Conservation (phyloP, 306 rosid species). For the Purshia tridentata region DNA sequence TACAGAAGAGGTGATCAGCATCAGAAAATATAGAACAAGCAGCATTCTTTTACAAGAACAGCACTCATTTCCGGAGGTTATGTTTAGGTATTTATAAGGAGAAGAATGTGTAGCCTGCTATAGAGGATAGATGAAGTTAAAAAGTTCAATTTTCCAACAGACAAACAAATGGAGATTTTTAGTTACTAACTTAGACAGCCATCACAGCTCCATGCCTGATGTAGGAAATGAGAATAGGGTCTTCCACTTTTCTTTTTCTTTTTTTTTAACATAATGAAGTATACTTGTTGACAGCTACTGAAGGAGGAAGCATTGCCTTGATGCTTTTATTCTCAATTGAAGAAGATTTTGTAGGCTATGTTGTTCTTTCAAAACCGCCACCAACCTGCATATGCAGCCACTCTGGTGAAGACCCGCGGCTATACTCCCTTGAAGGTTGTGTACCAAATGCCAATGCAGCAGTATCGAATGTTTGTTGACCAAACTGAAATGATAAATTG, state of each 20-base stretch:
- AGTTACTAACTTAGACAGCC: conserved; percentile 34
- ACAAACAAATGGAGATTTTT: conserved; percentile 41
- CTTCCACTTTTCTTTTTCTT: conserved; percentile 32
- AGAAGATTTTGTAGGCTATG: conserved; percentile 40
- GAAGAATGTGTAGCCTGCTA: conserved; percentile 38
- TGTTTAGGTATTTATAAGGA: conserved; percentile 36
- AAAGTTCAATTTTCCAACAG: conserved; percentile 51
- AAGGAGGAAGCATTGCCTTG: conserved; percentile 36
- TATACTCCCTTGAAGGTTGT: conserved; percentile 70
- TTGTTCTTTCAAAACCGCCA: conserved; percentile 72
- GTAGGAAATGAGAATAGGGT: conserved; percentile 35
- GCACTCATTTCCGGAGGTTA: conserved; percentile 33
- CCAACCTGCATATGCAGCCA: conserved; percentile 99
- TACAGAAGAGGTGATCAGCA: conserved; percentile 38
- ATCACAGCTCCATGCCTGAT: conserved; percentile 49
- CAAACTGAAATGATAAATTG: conserved; percentile 50
- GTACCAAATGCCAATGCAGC: conserved; percentile 57
- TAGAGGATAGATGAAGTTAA: conserved; percentile 41
- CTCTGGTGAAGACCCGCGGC: conserved; percentile 75
- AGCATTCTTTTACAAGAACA: conserved; percentile 51
- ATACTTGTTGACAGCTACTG: conserved; percentile 43
- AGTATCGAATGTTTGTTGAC: conserved; percentile 68
- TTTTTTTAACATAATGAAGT: conserved; percentile 43
- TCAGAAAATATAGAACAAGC: conserved; percentile 47
- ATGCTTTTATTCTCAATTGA: conserved; percentile 50